A percentile compares a stretch with the other conserved stretches of the same genome.
phyloP scores from a whole-genome alignment of 2,329 filamentous ascomycete genomes.

The Trichoderma sp. region DNA sequence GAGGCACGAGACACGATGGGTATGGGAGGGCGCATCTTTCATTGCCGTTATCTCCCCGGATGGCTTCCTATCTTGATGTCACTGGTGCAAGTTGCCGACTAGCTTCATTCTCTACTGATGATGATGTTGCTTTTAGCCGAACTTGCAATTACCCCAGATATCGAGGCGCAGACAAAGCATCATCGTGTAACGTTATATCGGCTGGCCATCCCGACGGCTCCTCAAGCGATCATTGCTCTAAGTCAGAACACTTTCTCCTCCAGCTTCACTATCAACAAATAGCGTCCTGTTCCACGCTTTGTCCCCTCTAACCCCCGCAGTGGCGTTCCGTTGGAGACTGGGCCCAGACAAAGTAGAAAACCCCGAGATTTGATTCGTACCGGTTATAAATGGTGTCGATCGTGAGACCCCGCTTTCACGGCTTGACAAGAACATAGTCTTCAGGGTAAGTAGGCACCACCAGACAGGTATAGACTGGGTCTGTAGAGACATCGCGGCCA shows the following conservation, averaged over 20 bases:
- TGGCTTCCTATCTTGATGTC: not conserved
- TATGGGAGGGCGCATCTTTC: not conserved
- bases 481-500: no score
- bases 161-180: not conserved
- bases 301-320: conserved; percentile 14
- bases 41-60: conserved; percentile 14
- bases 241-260: not conserved
- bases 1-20: not conserved
- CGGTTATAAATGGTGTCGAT: conserved; percentile 18
- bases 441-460: no score
- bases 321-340: not conserved
- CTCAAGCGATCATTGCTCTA: not conserved
- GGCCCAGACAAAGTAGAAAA: not conserved
- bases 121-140: conserved; percentile 9
- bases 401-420: conserved; percentile 16
- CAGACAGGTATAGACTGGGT: no score
- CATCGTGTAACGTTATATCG: conserved; percentile 24
- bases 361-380: not conserved
- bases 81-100: not conserved
- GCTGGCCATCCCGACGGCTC: conserved; percentile 8
- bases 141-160: not conserved
- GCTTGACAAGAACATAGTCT: not conserved
- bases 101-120: not conserved
- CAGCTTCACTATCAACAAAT: not conserved
- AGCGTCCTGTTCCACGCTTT: not conserved